A percentile compares a stretch with the other conserved stretches of the same genome.
Conservation (phyloP, 352 stramenopile species). For the Globisporangium orthogonon region DNA sequence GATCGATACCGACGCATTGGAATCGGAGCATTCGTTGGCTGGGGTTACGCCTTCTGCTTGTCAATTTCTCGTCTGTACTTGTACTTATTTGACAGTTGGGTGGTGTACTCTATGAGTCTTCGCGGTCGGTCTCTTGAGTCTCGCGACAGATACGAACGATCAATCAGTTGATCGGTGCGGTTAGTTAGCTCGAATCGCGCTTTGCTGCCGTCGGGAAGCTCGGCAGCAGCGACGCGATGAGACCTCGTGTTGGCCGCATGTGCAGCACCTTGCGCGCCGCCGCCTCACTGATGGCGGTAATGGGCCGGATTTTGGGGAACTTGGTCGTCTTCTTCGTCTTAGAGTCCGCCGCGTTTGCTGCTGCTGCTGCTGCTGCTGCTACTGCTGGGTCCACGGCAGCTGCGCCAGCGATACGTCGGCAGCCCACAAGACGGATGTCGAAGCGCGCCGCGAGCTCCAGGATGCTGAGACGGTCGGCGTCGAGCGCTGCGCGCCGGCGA, state of each 20-base stretch:
- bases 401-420: background rate
- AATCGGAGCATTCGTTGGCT: background rate
- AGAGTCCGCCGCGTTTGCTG: no score
- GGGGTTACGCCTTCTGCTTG: background rate
- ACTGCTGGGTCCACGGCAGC: background rate
- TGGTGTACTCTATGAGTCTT: background rate
- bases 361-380: no score
- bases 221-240: slow-evolving; percentile 31
- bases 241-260: slow-evolving; percentile 10
- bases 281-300: slow-evolving; percentile 9
- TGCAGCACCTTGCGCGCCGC: slow-evolving; percentile 13
- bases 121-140: background rate
- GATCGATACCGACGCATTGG: background rate
- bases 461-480: slow-evolving; percentile 11
- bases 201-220: slow-evolving; percentile 4
- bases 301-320: slow-evolving; percentile 16
- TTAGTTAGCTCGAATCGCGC: slow-evolving; percentile 1
- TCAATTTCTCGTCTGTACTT: background rate
- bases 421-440: slow-evolving; percentile 32
- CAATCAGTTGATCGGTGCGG: no score
- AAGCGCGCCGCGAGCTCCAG: slow-evolving; percentile 31
- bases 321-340: slow-evolving; percentile 11
- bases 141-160: slow-evolving; percentile 1
- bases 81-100: background rate
- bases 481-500: slow-evolving; percentile 14